A percentile compares a stretch with the other conserved stretches of the same genome.
These are phyloP conservation scores for Talaromyces thailandensis DNA, from an alignment of 495 filamentous ascomycete species.

Conservation along the genomic window DNA sequence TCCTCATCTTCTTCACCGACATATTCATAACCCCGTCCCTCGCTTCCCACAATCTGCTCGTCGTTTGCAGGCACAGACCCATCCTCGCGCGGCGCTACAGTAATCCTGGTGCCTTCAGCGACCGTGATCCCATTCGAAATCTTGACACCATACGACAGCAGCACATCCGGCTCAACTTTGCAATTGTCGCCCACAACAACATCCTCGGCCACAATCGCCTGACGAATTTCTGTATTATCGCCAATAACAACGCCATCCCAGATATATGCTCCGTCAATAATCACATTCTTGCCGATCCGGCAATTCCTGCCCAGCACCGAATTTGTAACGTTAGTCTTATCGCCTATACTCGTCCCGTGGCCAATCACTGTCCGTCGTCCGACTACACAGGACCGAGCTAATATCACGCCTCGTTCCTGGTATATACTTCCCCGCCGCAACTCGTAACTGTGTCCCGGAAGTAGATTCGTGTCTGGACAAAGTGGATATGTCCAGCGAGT, in stretches of 20 bases:
- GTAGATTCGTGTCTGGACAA: constrained; percentile 79
- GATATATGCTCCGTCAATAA: constrained; percentile 72
- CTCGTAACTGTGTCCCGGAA: constrained; percentile 66
- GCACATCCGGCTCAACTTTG: constrained; percentile 56
- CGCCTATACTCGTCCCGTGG: constrained; percentile 62
- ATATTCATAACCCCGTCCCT: constrained; percentile 39
- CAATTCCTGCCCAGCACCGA: constrained; percentile 77
- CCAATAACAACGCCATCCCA: constrained; percentile 78
- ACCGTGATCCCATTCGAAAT: constrained; percentile 54
- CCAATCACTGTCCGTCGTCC: constrained; percentile 66
- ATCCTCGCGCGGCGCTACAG: constrained; percentile 39
- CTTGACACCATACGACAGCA: constrained; percentile 71
- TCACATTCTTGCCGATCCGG: constrained; percentile 75
- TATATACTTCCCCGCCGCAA: constrained; percentile 56
- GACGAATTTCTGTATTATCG: constrained; percentile 58
- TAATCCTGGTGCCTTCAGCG: constrained; percentile 43
- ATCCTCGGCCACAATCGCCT: constrained; percentile 67
- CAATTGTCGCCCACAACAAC: constrained; percentile 63
- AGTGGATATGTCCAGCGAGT: constrained; percentile 89
- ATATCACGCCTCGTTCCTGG: constrained; percentile 58
- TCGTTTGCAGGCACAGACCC: constrained; percentile 42
- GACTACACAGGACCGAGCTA: constrained; percentile 63
- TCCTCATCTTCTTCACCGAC: constrained; percentile 40
- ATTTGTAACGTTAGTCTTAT: constrained; percentile 55
- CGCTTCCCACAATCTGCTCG: constrained; percentile 31